Evolutionary conservation across 345 rosid species (phyloP), one percentile per base, ranked within the genome.

Genomic region (Psidium friedrichsthalianum): DNA sequence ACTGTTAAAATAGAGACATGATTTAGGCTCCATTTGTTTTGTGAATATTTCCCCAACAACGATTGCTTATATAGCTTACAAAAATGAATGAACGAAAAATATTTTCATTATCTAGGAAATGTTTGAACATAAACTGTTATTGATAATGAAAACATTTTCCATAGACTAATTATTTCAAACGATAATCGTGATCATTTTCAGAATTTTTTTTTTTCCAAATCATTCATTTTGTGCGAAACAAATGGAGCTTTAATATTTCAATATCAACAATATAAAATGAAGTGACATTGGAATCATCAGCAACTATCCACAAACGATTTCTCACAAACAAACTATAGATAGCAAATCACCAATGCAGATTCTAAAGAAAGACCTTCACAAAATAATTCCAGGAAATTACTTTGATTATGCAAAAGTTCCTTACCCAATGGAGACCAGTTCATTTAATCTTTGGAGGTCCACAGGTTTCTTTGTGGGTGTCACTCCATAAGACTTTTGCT

Each of bases 381-480:
- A 36, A 69, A 69, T 69, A 18, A 69, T 36, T 69, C 47, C 47
- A 36, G 47, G 42, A 55, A 69, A 69, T 10, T 69, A 9, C 80
- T 82, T 53, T 6, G 47, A 82, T 82, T 74, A 36, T 56, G 18
- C 49, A 24, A 16, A 11, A 36, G 74, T 27, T 76, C 32, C 96
- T 88, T 91, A 97, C 99, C 99, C 98, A 86, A 97, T 89, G 81
- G 94, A 89, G 76, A 87, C 92, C 84, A 97, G 87, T 83, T 89
- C 91, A 58, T 90, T 87, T 89, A 97, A 88, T 88, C 88, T 92
- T 86, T 94, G 90, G 85, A 97, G 92, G 90, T 94, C 94, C 59
- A 97, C 98, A 53, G 96, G 95, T 89, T 95, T 97, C 86, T 93
- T 95, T 87, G 90, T 86, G 69, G 95, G 93, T 83, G 99, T 97